Conservation (phyloP, 2,329 filamentous ascomycete genomes). For the Fusarium sp. region DNA sequence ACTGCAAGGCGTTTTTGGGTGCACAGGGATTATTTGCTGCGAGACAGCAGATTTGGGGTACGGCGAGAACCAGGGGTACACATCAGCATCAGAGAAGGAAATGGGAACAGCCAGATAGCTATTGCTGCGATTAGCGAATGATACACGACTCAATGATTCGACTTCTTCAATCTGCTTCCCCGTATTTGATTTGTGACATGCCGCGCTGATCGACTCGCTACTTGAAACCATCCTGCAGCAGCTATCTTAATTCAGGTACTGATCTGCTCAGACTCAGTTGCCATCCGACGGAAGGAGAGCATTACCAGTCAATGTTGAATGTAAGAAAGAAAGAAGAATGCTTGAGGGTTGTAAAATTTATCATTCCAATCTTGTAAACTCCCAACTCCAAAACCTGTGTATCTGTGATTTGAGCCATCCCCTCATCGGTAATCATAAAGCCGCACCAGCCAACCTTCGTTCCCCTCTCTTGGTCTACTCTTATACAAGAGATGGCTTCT, state of each 20-base stretch:
- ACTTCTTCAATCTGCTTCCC: not conserved
- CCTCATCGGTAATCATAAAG: not conserved
- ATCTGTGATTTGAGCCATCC: not conserved
- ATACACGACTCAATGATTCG: conserved; percentile 23
- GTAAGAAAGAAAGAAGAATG: too few relatives aligned
- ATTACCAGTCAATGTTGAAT: too few relatives aligned
- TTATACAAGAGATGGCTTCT: conserved; percentile 76
- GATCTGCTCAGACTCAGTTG: too few relatives aligned
- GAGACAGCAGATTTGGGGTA: conserved; percentile 10
- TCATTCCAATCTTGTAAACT: not conserved
- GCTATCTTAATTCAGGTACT: too few relatives aligned
- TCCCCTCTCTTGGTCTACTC: conserved; percentile 2
- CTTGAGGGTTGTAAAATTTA: too few relatives aligned
- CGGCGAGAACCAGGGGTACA: conserved; percentile 12
- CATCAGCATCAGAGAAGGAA: conserved; percentile 10
- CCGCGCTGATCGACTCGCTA: not conserved
- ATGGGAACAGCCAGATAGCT: not conserved
- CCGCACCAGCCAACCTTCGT: not conserved
- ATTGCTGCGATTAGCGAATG: conserved; percentile 24
- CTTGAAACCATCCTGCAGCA: too few relatives aligned
- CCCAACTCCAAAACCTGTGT: not conserved
- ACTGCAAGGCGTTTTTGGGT: conserved; percentile 38
- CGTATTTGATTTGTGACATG: not conserved
- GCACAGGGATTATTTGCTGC: not conserved
- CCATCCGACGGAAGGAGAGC: too few relatives aligned